Percentiles rank a stretch among this genome's conserved stretches.
Conservation (phyloP, 441 rosid genomes). For the Lepidium campestre region DNA sequence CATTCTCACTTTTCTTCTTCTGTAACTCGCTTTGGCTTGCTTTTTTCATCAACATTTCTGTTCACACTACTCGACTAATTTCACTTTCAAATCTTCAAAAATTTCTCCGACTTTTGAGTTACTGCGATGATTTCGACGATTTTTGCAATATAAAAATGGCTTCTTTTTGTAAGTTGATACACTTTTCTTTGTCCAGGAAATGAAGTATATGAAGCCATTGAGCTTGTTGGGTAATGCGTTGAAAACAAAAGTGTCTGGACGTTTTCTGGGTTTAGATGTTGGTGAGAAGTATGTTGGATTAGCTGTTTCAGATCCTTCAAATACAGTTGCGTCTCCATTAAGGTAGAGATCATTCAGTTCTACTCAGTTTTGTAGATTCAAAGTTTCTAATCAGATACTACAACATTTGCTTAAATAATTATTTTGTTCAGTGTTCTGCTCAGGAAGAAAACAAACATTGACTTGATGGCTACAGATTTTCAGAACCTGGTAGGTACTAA, state of each 20-base stretch:
- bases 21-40: no score
- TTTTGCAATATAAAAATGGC: no score
- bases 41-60: no score
- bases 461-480: conserved; percentile 66
- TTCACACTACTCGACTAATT: no score
- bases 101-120: no score
- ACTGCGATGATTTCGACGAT: no score
- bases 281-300: conserved; percentile 91
- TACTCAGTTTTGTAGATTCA: neutral
- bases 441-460: conserved; percentile 62
- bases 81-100: no score
- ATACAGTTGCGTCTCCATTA: conserved; percentile 63
- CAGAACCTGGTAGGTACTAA: conserved; percentile 53
- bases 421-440: conserved; percentile 60
- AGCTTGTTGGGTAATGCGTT: conserved; percentile 46
- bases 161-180: no score
- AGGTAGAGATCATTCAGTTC: conserved; percentile 36
- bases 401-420: neutral
- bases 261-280: conserved; percentile 87
- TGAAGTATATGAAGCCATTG: conserved; percentile 69
- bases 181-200: conserved; percentile 24
- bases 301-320: conserved; percentile 58
- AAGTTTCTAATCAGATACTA: neutral
- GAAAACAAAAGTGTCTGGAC: conserved; percentile 41
- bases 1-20: no score